Conservation (phyloP, 495 filamentous ascomycete genomes). For the Penicillium psychrofluorescens region DNA sequence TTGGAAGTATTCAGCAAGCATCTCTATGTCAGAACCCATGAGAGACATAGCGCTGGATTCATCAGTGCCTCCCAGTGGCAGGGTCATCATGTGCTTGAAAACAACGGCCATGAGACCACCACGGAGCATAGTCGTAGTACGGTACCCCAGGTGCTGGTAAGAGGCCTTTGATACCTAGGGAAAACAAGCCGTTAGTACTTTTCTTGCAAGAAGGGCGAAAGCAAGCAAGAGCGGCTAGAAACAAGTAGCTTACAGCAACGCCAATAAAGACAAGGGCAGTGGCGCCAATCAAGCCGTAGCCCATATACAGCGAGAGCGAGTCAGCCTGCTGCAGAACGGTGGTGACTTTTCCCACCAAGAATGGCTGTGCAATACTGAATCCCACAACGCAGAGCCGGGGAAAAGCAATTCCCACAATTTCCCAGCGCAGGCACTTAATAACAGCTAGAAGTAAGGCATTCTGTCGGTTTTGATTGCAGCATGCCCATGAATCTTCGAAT, state of each 20-base stretch:
- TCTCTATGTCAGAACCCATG: constrained; percentile 51
- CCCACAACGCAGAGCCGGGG: constrained; percentile 44
- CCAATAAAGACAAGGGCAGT: constrained; percentile 47
- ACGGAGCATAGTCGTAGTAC: constrained; percentile 44
- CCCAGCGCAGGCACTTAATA: constrained; percentile 27
- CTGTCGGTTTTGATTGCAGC: constrained; percentile 20
- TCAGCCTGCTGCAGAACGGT: constrained; percentile 20
- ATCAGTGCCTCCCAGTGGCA: constrained; percentile 20
- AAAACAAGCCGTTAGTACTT: not conserved
- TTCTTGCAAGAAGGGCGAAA: not conserved
- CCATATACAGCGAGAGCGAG: constrained; percentile 26
- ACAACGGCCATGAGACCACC: constrained; percentile 44
- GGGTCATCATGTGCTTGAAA: constrained; percentile 32
- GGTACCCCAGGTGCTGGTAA: constrained; percentile 45
- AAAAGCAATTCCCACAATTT: constrained; percentile 31
- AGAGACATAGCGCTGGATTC: constrained; percentile 46
- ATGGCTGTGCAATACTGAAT: constrained; percentile 51
- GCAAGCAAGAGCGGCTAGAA: no score
- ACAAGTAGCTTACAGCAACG: constrained; percentile 33
- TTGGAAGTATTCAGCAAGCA: constrained; percentile 32
- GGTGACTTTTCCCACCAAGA: constrained; percentile 45
- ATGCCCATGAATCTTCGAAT: constrained; percentile 10
- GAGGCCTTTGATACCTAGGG: constrained; percentile 26
- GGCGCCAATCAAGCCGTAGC: constrained; percentile 53
- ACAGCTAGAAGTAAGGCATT: constrained; percentile 14